Evolutionary conservation across 306 rosid genomes (phyloP), one percentile per base, ranked within the genome.

Genomic region (Gastrolobium villosum): DNA sequence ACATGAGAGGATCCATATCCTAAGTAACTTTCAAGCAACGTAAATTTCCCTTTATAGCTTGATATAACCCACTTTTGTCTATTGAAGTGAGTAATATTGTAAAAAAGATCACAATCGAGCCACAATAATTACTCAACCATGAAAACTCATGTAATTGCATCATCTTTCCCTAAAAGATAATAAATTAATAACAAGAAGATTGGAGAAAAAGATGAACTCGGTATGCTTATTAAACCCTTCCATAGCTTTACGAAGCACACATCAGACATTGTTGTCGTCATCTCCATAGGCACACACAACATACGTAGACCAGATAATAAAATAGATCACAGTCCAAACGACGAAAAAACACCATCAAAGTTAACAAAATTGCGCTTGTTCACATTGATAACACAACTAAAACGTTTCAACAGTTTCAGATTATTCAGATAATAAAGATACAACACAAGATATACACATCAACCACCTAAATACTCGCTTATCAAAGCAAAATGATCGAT

Each of bases 401-500:
- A 55, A 13, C 4, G 60, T 30, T 32, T 10, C 57, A 45, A 14
- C 7, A 32, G 39, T 26, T 43, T 46, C 8, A 3, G 35, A 45
- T 11, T 11, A 15, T 52, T 8, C 55, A 79, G 1, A 60, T 9
- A 73, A 10, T 2, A 10, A 56, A 39, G 10, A 53, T 26, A 14
- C 77, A 53, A 41, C 34, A 30, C 83, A 62, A 48, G 77, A 75
- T 57, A 79, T 63, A 80, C 84, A 84, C 81, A 84, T 83, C 82
- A 49, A 56, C 31, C 70, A 70, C 46, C 77, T 0, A 53, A 78
- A 11, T 5, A 50, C 28, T 15, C 43, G 3, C 3, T 26, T 4
- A 30, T 26, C 35, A 34, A 15, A 54, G 0, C 60, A 20, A 0
- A 20, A 20, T 20, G 15, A 15, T 15, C 5, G 20, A 52, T 52